Evolutionary conservation across 352 stramenopile species (phyloP).

Genomic region (Pilasporangium apinafurcum): DNA sequence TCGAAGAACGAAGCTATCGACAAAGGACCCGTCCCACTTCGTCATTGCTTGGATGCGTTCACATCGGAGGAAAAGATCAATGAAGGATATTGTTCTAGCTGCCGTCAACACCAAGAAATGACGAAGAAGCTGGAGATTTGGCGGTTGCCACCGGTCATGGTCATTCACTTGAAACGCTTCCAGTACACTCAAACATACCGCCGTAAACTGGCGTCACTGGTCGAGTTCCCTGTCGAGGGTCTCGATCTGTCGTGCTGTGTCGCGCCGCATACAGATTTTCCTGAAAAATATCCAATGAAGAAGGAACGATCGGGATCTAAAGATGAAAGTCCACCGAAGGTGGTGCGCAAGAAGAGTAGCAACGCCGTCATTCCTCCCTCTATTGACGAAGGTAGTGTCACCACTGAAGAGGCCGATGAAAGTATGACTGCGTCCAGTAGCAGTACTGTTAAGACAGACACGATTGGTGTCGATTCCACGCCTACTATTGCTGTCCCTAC

Average conservation of each 20-base stretch:
- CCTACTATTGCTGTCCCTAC: slow-evolving; percentile 2
- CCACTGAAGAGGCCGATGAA: slow-evolving; percentile 1
- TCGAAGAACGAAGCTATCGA: slow-evolving; percentile 83
- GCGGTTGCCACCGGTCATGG: slow-evolving; percentile 94
- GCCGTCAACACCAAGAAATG: slow-evolving; percentile 92
- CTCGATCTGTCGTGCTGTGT: slow-evolving; percentile 92
- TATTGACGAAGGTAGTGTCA: not conserved
- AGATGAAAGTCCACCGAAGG: too few species aligned
- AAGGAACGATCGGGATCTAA: too few species aligned
- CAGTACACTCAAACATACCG: slow-evolving; percentile 94
- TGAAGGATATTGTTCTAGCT: slow-evolving; percentile 96
- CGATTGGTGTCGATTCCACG: too few species aligned
- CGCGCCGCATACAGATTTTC: slow-evolving; percentile 71
- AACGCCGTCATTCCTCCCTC: slow-evolving; percentile 8
- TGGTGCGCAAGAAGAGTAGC: slow-evolving; percentile 9
- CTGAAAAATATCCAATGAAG: slow-evolving; percentile 77
- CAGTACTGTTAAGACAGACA: too few species aligned
- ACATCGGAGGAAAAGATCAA: slow-evolving; percentile 85
- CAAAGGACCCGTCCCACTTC: slow-evolving; percentile 80
- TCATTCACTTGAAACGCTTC: slow-evolving; percentile 99
- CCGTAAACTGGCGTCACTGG: slow-evolving; percentile 84
- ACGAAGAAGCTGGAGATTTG: slow-evolving; percentile 99
- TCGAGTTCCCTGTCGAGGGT: slow-evolving; percentile 94
- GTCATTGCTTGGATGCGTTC: slow-evolving; percentile 79
- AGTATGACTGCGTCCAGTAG: too few species aligned